These are phyloP conservation scores for Naematelia aurantialba DNA, from an alignment of 768 basidiomycete species.

Conservation along the genomic window DNA sequence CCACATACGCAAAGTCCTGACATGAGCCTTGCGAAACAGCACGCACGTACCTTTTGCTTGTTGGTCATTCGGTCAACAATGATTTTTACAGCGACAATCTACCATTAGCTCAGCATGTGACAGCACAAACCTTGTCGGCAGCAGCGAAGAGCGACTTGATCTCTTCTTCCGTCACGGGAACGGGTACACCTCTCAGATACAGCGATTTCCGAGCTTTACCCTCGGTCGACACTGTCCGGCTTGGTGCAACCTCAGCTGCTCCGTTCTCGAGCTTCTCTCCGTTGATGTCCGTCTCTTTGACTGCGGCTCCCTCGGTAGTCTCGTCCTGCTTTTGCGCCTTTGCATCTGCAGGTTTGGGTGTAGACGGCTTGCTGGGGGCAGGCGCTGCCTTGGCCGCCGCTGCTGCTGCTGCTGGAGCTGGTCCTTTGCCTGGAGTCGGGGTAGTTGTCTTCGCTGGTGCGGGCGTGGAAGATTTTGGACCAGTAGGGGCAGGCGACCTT, in stretches of 20 bases:
- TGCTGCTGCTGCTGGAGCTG: background rate
- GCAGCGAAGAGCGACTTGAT: conserved; percentile 15
- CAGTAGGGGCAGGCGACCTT: background rate
- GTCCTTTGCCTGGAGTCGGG: background rate
- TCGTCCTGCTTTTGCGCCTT: conserved; percentile 4
- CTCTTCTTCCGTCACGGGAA: conserved; percentile 19
- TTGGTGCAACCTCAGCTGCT: background rate
- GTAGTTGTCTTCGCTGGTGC: background rate
- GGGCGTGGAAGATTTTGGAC: conserved; percentile 10
- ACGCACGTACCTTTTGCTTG: conserved; percentile 36
- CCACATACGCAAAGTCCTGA: conserved; percentile 71
- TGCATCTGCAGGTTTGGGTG: background rate
- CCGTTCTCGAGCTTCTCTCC: background rate
- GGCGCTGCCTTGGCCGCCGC: background rate
- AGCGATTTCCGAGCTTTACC: conserved; percentile 15
- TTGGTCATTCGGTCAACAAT: conserved; percentile 28
- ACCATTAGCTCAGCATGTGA: conserved; percentile 53
- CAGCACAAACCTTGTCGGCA: conserved; percentile 24
- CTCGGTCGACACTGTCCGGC: background rate
- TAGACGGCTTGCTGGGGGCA: background rate
- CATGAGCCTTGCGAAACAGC: conserved; percentile 12
- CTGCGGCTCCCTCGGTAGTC: conserved; percentile 3
- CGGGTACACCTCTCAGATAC: conserved; percentile 34
- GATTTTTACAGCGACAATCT: conserved; percentile 43
- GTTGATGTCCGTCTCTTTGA: background rate